Evolutionary conservation across 164 flowering plant genomes (phyloP).

Genomic region (Akebia trifoliata): DNA sequence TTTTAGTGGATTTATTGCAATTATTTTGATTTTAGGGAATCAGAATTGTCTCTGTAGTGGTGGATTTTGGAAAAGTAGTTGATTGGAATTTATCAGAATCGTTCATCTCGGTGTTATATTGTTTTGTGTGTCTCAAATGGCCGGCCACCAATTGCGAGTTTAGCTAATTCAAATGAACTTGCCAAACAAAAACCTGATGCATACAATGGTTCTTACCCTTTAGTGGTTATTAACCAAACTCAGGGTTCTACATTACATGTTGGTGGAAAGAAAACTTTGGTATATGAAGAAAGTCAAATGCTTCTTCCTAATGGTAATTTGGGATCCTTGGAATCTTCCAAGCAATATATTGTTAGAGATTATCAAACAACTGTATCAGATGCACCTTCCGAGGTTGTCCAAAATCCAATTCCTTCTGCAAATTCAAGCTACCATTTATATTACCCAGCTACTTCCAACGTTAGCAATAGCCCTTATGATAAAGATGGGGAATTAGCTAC

Average conservation of each 20-base stretch:
- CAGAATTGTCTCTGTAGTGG: too few relatives aligned
- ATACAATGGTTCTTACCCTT: conserved; percentile 26
- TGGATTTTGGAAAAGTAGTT: too few relatives aligned
- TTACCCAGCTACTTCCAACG: conserved; percentile 24
- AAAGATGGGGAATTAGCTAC: conserved; percentile 23
- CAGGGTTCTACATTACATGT: conserved; percentile 24
- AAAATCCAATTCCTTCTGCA: conserved; percentile 27
- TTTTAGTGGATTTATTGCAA: too few relatives aligned
- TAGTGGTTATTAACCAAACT: conserved; percentile 28
- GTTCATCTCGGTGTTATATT: too few relatives aligned
- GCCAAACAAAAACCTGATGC: conserved; percentile 41
- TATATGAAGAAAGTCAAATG: conserved; percentile 29
- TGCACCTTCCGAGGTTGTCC: conserved; percentile 7
- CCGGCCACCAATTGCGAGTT: conserved; percentile 32
- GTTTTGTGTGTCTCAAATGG: conserved; percentile 46
- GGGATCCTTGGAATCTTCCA: conserved; percentile 25
- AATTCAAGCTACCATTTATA: conserved; percentile 54
- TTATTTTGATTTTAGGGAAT: too few relatives aligned
- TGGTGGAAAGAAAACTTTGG: conserved; percentile 42
- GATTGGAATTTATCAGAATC: too few relatives aligned
- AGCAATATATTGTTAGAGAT: conserved; percentile 16
- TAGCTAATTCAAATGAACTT: conserved; percentile 35
- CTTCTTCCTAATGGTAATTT: conserved; percentile 22
- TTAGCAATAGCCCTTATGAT: conserved; percentile 11
- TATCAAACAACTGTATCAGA: conserved; percentile 11